Base-by-base conservation (phyloP, 371 early-diverging fungal species). In the Catenaria anguillulae region DNA sequence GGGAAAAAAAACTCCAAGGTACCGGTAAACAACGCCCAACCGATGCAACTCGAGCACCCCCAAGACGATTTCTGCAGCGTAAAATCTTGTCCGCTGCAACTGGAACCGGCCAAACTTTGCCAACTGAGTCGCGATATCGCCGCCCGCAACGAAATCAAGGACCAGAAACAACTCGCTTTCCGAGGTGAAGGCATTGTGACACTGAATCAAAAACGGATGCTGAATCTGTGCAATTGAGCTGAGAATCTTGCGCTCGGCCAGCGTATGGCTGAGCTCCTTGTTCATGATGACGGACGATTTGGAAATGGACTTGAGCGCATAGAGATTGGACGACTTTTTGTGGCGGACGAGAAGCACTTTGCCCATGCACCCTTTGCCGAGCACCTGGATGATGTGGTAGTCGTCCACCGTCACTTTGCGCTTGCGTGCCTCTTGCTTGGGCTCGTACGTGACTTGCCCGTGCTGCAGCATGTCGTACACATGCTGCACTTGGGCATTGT, bases 71-170 rank as follows among this genome's bases (percentile, higher is more conserved):
- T 97, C 96, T 4, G 90, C 86, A 19, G 88, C 79, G 73, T 94
- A 94, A 63, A 90, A 87, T 37, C 81, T 68, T 6, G 88, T 84
- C 37, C 88, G 72, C 36, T 78, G 81, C 63, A 83, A 80, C 12
- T 78, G 67, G 64, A 96, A 92, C n/a, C 70, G 68, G 8, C 81
- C 75, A 56, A 77, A 79, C 33, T 77, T 70, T 1, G 75, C 77
- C 50, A 95, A 70, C 68, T 86, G 89, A 37, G 83, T 86, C 33
- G 89, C 92, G 55, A 95, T 81, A 65, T 95, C 96, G 0, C 92
- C 93, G 26, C 84, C 84, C 26, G 71, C 72, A 23, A 84, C 68
- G 70, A 88, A 95, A 65, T 92, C 93, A 64, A 93, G 75, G 2
- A 92, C 83, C 46, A 95, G 72, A 65, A 81, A 89, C 3, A 91